A percentile compares a stretch with the other conserved stretches of the same genome.
phyloP scores from a whole-genome alignment of 2,329 filamentous ascomycete species.

The Epichloe brachyelytri region DNA sequence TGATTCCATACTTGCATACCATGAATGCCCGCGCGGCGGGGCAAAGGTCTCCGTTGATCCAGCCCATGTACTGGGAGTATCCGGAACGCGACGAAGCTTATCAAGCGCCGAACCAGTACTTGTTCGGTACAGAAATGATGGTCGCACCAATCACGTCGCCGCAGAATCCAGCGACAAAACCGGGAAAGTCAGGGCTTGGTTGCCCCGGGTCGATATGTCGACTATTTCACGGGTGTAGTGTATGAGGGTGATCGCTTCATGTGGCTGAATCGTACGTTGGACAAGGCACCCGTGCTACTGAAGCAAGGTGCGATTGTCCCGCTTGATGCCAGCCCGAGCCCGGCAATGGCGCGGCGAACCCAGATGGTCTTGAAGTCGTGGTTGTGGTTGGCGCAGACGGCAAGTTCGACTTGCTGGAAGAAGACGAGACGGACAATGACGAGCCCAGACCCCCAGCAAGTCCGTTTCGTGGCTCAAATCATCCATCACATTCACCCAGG shows the following conservation, averaged over 20 bases:
- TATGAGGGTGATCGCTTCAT: conserved; percentile 45
- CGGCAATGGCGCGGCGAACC: conserved; percentile 34
- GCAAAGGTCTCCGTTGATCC: conserved; percentile 38
- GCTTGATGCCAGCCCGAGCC: conserved; percentile 32
- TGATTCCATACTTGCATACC: conserved; percentile 48
- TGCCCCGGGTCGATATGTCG: conserved; percentile 42
- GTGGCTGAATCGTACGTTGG: conserved; percentile 35
- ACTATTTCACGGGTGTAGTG: conserved; percentile 43
- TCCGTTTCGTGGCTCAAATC: conserved; percentile 5
- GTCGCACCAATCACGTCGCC: conserved; percentile 44
- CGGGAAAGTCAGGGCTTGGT: conserved; percentile 38
- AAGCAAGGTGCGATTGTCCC: conserved; percentile 45
- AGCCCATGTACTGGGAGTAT: conserved; percentile 51
- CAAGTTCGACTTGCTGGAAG: conserved; percentile 18
- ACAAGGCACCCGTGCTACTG: conserved; percentile 39
- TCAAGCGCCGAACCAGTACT: conserved; percentile 41
- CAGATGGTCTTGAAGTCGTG: conserved; percentile 33
- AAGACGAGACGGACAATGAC: conserved; percentile 6
- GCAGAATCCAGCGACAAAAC: conserved; percentile 30
- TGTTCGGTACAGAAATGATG: conserved; percentile 43
- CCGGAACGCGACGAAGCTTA: conserved; percentile 41
- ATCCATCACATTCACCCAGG: conserved; percentile 6
- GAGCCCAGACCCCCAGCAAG: not conserved
- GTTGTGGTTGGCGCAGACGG: conserved; percentile 35
- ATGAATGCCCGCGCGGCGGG: conserved; percentile 35